phyloP scores from a whole-genome alignment of 169 alveolate genomes.

The Cryptosporidium bovis region DNA sequence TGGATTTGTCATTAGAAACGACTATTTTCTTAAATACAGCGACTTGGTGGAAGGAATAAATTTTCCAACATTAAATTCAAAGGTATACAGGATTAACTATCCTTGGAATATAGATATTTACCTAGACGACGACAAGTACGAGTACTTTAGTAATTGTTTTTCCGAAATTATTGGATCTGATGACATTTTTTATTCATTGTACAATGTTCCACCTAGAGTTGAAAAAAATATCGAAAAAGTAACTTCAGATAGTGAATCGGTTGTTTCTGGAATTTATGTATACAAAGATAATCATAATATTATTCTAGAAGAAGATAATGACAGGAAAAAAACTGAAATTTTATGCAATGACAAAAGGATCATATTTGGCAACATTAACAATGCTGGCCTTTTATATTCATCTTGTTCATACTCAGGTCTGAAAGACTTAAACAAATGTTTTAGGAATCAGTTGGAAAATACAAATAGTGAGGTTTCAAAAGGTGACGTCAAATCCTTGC shows the following conservation, averaged over 20 bases:
- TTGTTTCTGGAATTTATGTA: slow-evolving; percentile 13
- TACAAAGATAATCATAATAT: slow-evolving; percentile 42
- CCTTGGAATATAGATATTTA: slow-evolving; percentile 46
- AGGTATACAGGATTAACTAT: slow-evolving; percentile 2
- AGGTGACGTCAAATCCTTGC: no score
- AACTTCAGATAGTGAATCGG: background rate
- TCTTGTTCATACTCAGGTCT: no score
- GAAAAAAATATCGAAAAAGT: background rate
- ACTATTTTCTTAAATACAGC: background rate
- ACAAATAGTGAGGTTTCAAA: no score
- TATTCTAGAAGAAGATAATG: slow-evolving; percentile 8
- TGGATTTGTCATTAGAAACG: background rate
- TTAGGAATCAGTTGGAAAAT: no score
- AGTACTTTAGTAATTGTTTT: slow-evolving; percentile 10
- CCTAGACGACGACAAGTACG: slow-evolving; percentile 27
- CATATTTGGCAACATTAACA: no score
- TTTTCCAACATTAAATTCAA: slow-evolving; percentile 3
- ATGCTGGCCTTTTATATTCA: no score
- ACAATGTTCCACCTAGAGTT: background rate
- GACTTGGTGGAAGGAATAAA: background rate
- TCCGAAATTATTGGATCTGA: slow-evolving; percentile 44
- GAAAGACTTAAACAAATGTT: no score
- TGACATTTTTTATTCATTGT: slow-evolving; percentile 23
- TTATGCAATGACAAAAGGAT: no score
- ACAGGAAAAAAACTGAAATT: background rate